Evolutionary conservation across 495 filamentous ascomycete genomes (phyloP).

Genomic region (Penicillium argentinense): DNA sequence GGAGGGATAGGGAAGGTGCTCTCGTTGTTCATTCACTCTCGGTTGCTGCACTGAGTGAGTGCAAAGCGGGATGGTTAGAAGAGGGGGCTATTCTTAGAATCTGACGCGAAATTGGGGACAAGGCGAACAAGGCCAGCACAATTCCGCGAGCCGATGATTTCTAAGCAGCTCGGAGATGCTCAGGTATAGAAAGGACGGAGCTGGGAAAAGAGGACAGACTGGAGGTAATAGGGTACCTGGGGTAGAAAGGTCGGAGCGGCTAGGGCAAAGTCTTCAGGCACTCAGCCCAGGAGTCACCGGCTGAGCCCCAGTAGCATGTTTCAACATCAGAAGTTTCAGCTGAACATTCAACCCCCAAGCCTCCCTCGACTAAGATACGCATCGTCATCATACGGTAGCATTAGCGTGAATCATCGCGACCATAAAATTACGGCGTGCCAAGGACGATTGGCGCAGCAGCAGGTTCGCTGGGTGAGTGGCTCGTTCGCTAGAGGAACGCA

Average conservation of each 20-base stretch:
- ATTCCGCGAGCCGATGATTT: too few species aligned
- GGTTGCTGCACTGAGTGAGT: conserved; percentile 2
- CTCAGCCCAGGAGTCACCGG: background rate
- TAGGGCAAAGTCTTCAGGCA: background rate
- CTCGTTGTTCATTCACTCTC: conserved; percentile 2
- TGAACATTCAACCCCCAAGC: conserved; percentile 6
- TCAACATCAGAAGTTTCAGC: conserved; percentile 17
- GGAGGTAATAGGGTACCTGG: background rate
- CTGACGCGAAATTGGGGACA: conserved; percentile 4
- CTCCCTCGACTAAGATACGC: conserved; percentile 3
- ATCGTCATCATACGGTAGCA: conserved; percentile 9
- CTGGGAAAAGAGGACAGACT: background rate
- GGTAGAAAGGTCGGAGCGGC: background rate
- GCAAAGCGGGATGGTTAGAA: too few species aligned
- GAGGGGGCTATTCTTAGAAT: conserved; percentile 15
- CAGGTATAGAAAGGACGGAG: too few species aligned
- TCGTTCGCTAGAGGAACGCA: background rate
- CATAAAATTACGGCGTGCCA: conserved; percentile 5
- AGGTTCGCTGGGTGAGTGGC: background rate
- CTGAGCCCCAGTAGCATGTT: conserved; percentile 11
- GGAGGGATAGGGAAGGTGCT: background rate
- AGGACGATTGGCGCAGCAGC: background rate
- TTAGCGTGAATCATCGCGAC: background rate
- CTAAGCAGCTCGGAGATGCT: background rate
- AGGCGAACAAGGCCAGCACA: background rate